Evolutionary conservation across 345 rosid genomes (phyloP).

Genomic region (Salix udensis): DNA sequence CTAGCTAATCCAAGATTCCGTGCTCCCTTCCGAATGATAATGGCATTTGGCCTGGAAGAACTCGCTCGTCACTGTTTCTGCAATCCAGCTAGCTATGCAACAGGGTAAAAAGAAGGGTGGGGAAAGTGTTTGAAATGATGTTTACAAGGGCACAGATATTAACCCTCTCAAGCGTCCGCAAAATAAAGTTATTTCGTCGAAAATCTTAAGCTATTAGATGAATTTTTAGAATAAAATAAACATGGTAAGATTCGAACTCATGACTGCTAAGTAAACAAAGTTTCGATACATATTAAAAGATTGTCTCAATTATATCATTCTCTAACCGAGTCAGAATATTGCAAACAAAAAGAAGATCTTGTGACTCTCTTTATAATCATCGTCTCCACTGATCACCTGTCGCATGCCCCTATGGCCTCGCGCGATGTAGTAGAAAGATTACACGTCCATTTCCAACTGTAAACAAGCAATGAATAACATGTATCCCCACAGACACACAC

Average conservation of each 20-base stretch:
- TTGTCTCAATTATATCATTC: too few relatives aligned
- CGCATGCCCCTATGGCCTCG: neutral
- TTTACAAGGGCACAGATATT: neutral
- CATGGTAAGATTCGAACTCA: too few relatives aligned
- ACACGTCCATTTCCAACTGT: slow-evolving; percentile 2
- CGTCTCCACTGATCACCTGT: neutral
- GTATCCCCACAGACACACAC: neutral
- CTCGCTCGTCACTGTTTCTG: neutral
- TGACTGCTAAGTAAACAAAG: too few relatives aligned
- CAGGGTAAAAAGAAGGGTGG: neutral
- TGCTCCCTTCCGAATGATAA: neutral
- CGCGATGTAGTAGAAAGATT: neutral
- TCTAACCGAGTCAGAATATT: neutral
- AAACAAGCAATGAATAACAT: neutral
- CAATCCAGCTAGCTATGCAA: neutral
- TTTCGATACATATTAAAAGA: too few relatives aligned
- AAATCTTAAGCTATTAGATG: too few relatives aligned
- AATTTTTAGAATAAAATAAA: too few relatives aligned
- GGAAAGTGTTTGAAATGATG: neutral
- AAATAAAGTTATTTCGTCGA: too few relatives aligned
- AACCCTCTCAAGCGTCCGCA: neutral
- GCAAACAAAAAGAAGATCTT: neutral
- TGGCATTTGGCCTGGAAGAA: neutral
- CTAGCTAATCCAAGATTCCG: neutral
- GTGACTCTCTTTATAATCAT: neutral